A percentile compares a stretch with the other conserved stretches of the same genome.
These are phyloP conservation scores for Linnemannia schmuckeri DNA, from an alignment of 192 early-diverging fungal genomes.

Conservation along the genomic window DNA sequence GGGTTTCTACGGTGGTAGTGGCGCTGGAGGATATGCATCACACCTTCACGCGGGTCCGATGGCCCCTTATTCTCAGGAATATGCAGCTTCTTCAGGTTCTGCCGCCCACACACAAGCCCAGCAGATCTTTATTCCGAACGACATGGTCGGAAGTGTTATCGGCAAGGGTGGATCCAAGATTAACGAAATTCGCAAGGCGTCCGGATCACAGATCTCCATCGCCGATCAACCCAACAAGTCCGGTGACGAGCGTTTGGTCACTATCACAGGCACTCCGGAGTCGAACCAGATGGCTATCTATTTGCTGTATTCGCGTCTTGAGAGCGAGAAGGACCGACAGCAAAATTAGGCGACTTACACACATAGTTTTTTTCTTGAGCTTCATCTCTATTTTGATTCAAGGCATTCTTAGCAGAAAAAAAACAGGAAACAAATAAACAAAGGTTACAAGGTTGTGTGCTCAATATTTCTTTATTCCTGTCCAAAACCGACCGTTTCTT, in stretches of 20 bases:
- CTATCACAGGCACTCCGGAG: slow-evolving; percentile 88
- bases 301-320: slow-evolving; percentile 87
- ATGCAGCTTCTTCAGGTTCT: neutral
- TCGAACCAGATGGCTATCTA: slow-evolving; percentile 93
- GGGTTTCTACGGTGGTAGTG: neutral
- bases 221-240: slow-evolving; percentile 66
- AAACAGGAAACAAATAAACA: neutral
- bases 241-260: slow-evolving; percentile 83
- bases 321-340: slow-evolving; percentile 74
- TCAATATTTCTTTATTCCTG: slow-evolving; percentile 69
- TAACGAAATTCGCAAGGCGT: slow-evolving; percentile 80
- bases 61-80: slow-evolving; percentile 40
- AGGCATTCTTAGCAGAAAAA: neutral
- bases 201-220: slow-evolving; percentile 89
- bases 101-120: slow-evolving; percentile 58
- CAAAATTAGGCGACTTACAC: neutral
- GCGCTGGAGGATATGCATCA: slow-evolving; percentile 11
- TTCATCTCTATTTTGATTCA: neutral
- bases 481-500: slow-evolving; percentile 95
- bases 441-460: neutral
- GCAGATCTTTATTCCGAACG: slow-evolving; percentile 71
- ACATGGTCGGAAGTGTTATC: slow-evolving; percentile 90
- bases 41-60: slow-evolving; percentile 1
- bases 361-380: neutral
- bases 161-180: slow-evolving; percentile 89